Conservation (phyloP, 345 rosid genomes). For the Triadica sebifera region DNA sequence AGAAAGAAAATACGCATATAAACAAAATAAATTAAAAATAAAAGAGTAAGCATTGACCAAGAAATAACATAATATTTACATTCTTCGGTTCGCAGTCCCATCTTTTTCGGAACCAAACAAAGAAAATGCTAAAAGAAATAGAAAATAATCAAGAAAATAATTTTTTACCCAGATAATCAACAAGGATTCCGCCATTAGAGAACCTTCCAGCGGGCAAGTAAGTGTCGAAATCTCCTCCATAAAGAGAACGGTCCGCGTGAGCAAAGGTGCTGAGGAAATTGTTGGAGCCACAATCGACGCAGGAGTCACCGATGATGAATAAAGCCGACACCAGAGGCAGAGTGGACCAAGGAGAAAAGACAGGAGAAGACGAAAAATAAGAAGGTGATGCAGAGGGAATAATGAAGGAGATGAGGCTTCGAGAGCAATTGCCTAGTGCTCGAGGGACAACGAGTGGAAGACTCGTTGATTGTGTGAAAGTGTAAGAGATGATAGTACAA, state of each 20-base stretch:
- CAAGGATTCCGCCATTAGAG: constrained; percentile 88
- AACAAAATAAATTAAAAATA: not conserved
- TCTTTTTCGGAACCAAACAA: not conserved
- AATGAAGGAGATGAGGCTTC: constrained; percentile 10
- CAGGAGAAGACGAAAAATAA: constrained; percentile 3
- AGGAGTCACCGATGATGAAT: constrained; percentile 82
- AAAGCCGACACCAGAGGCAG: constrained; percentile 60
- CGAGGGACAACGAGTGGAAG: constrained; percentile 17
- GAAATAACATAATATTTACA: not conserved
- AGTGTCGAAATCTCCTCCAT: constrained; percentile 90
- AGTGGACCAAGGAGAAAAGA: not conserved
- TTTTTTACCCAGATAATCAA: constrained; percentile 73
- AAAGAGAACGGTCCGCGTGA: constrained; percentile 82
- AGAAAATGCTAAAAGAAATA: not conserved
- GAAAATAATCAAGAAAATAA: not conserved
- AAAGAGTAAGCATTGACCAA: not conserved
- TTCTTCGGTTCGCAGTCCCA: not conserved
- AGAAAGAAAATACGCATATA: not conserved
- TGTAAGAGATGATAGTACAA: constrained; percentile 30
- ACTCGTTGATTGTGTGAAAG: constrained; percentile 22
- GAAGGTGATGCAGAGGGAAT: constrained; percentile 17
- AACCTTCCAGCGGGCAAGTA: constrained; percentile 83
- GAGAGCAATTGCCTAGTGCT: constrained; percentile 18
- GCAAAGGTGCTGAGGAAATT: constrained; percentile 90
- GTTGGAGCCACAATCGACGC: constrained; percentile 80